Evolutionary conservation across 495 filamentous ascomycete genomes (phyloP).

Genomic region (Neurospora africana): DNA sequence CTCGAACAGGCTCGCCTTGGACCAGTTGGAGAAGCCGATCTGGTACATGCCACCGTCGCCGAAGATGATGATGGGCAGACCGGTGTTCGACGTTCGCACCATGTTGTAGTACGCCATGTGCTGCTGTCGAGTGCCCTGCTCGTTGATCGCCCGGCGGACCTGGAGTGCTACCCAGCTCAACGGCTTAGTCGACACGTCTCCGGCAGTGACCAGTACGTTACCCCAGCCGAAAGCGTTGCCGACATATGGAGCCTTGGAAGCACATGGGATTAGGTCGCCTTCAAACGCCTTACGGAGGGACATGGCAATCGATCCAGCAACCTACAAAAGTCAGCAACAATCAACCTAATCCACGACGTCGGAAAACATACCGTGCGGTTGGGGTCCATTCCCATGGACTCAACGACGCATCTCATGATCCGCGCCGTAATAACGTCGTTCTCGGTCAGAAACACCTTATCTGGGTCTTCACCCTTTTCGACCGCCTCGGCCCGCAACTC

Average conservation of each 20-base stretch:
- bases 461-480: conserved; percentile 12
- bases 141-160: conserved; percentile 30
- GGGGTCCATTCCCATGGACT: conserved; percentile 7
- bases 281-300: conserved; percentile 16
- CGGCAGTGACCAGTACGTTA: conserved; percentile 23
- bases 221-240: conserved; percentile 25
- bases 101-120: conserved; percentile 28
- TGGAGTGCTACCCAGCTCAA: conserved; percentile 27
- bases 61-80: conserved; percentile 23
- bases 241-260: conserved; percentile 17
- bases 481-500: conserved; percentile 19
- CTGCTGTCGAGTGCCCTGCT: conserved; percentile 35
- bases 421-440: conserved; percentile 32
- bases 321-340: conserved; percentile 5
- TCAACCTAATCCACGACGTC: not conserved
- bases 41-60: conserved; percentile 31
- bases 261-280: conserved; percentile 16
- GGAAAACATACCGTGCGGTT: conserved; percentile 6
- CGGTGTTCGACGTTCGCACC: conserved; percentile 9
- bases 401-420: conserved; percentile 20
- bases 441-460: conserved; percentile 32
- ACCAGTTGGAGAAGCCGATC: conserved; percentile 35
- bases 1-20: conserved; percentile 29
- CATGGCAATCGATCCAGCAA: conserved; percentile 19
- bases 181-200: conserved; percentile 28